Percentiles rank a stretch among this genome's conserved stretches.
Conservation (phyloP, 192 early-diverging fungal species). For the Gamsiella multidivaricata region DNA sequence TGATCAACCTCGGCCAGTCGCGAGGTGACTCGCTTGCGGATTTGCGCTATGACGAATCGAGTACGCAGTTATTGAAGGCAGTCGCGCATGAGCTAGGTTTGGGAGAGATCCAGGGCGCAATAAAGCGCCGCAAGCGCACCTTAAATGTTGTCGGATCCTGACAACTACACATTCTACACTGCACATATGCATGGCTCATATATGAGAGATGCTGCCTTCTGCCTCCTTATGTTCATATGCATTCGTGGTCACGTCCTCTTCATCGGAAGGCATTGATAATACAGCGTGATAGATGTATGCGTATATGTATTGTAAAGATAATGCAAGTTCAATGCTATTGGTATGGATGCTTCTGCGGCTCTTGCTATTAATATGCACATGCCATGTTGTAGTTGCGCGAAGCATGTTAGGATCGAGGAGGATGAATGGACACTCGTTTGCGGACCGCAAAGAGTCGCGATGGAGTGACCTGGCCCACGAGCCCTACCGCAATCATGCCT, state of each 20-base stretch:
- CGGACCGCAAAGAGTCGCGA: conserved; percentile 8
- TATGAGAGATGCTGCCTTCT: too few relatives aligned
- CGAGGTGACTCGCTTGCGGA: conserved; percentile 73
- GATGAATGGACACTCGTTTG: too few relatives aligned
- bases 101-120: conserved; percentile 21
- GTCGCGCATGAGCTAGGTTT: conserved; percentile 28
- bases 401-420: too few relatives aligned
- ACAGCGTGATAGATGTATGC: too few relatives aligned
- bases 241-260: too few relatives aligned
- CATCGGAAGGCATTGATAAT: too few relatives aligned
- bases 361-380: too few relatives aligned
- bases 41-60: conserved; percentile 58
- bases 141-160: conserved; percentile 47
- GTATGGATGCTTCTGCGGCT: too few relatives aligned
- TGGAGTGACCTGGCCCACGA: conserved; percentile 38
- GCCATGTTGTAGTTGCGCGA: too few relatives aligned
- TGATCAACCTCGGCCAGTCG: conserved; percentile 82
- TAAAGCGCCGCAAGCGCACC: conserved; percentile 3
- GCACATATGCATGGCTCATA: not conserved
- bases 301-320: too few relatives aligned
- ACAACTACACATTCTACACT: not conserved
- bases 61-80: conserved; percentile 46
- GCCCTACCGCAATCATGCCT: conserved; percentile 37
- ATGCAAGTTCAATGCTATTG: too few relatives aligned
- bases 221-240: too few relatives aligned